A percentile compares a stretch with the other conserved stretches of the same genome.
Evolutionary conservation across 1,139 yeast species (phyloP).

Genomic region (Hemisphaericaspora xylanilytica): DNA sequence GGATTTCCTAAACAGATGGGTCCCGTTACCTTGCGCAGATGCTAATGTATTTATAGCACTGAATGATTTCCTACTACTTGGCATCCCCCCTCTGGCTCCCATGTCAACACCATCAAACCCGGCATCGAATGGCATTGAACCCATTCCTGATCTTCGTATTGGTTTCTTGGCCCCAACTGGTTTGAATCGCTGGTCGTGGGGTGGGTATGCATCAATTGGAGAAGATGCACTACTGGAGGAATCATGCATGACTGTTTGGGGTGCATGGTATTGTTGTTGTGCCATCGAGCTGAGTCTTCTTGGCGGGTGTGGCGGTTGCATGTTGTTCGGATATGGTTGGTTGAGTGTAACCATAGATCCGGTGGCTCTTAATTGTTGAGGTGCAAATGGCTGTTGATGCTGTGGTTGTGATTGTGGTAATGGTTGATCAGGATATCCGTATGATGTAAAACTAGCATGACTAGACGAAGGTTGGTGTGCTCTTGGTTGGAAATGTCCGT

Average conservation of each 20-base stretch:
- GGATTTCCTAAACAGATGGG: slow-evolving; percentile 1
- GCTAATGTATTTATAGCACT: slow-evolving; percentile 8
- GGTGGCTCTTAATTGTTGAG: slow-evolving; percentile 21
- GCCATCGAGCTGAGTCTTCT: slow-evolving; percentile 13
- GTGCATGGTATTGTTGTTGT: slow-evolving; percentile 4
- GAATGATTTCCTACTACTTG: slow-evolving; percentile 22
- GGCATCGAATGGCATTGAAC: slow-evolving; percentile 30
- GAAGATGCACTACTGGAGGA: background rate
- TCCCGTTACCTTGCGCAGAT: background rate
- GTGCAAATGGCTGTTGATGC: slow-evolving; percentile 31
- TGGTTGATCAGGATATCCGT: slow-evolving; percentile 23
- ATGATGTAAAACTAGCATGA: background rate
- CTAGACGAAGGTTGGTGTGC: background rate
- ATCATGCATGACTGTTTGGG: no score
- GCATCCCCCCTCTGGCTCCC: slow-evolving; percentile 56
- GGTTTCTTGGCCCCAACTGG: slow-evolving; percentile 25
- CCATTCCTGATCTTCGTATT: slow-evolving; percentile 26
- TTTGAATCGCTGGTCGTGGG: slow-evolving; percentile 25
- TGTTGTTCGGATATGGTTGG: slow-evolving; percentile 9
- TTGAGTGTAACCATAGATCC: slow-evolving; percentile 14
- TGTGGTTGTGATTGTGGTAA: slow-evolving; percentile 42
- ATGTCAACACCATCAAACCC: slow-evolving; percentile 39
- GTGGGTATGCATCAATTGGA: slow-evolving; percentile 2
- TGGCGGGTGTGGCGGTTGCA: slow-evolving; percentile 3
- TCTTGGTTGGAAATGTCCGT: background rate